Evolutionary conservation across 164 flowering plant genomes (phyloP).

Genomic region (Vitis cinerea): DNA sequence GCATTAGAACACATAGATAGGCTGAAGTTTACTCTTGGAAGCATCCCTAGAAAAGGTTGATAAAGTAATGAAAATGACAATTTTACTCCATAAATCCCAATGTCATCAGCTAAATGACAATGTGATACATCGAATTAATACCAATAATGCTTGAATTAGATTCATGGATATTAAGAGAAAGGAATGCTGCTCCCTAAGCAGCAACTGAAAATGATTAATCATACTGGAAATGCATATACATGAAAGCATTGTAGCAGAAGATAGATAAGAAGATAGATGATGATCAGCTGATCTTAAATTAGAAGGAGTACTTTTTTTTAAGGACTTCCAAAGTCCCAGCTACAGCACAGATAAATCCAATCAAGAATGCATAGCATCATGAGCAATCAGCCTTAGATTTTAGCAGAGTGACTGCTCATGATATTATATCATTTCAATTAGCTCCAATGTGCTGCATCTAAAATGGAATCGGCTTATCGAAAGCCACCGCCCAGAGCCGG

Average conservation of each 20-base stretch:
- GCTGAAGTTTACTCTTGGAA: no score
- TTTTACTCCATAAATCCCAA: no score
- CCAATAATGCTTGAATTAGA: not conserved
- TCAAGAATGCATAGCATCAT: slow-evolving; percentile 66
- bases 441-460: slow-evolving; percentile 15
- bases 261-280: not conserved
- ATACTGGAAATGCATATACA: slow-evolving; percentile 14
- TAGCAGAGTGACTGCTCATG: slow-evolving; percentile 90
- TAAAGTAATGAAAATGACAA: no score
- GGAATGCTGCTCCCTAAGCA: not conserved
- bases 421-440: slow-evolving; percentile 59
- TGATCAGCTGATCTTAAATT: slow-evolving; percentile 1
- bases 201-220: not conserved
- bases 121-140: no score
- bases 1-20: no score
- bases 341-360: slow-evolving; percentile 15
- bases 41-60: no score
- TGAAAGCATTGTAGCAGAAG: slow-evolving; percentile 3
- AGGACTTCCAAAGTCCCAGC: not conserved
- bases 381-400: slow-evolving; percentile 83
- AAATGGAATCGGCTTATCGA: not conserved
- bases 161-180: not conserved
- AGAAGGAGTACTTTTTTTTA: not conserved
- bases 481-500: slow-evolving; percentile 35
- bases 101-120: no score